Evolutionary conservation across 345 rosid genomes (phyloP).

Genomic region (Euphorbia tirucalli): DNA sequence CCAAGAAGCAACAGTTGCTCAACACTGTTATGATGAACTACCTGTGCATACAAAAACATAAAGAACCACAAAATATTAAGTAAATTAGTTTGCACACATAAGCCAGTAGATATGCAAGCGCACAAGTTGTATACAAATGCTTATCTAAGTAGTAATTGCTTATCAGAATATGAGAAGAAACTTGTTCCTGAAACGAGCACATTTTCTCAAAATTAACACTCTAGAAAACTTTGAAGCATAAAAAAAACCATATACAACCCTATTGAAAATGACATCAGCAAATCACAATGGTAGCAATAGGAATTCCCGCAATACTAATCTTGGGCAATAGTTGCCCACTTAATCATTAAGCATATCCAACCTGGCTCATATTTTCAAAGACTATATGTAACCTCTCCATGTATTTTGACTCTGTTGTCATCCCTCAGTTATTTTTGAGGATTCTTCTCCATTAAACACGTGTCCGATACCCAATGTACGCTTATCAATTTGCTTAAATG

Average conservation of each 20-base stretch:
- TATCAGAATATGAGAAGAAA: neutral
- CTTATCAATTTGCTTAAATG: too few species aligned
- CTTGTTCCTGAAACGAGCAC: neutral
- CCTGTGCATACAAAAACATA: conserved; percentile 43
- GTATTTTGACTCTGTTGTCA: too few species aligned
- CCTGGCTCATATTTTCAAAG: neutral
- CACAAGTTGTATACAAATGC: neutral
- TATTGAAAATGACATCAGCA: neutral
- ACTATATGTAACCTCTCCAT: too few species aligned
- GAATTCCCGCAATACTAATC: neutral
- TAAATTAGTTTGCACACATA: neutral
- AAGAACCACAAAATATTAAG: conserved; percentile 6
- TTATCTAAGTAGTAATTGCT: neutral
- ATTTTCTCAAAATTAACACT: neutral
- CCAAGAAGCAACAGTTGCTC: conserved; percentile 97
- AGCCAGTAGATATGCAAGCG: neutral
- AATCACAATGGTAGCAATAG: too few species aligned
- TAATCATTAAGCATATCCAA: neutral
- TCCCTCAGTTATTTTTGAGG: too few species aligned
- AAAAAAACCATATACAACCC: neutral
- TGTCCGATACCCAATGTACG: too few species aligned
- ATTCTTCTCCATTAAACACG: too few species aligned
- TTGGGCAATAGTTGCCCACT: neutral
- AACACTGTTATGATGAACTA: conserved; percentile 79
- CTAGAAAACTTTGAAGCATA: neutral